A percentile compares a stretch with the other conserved stretches of the same genome.
phyloP scores from a whole-genome alignment of 2,329 filamentous ascomycete species.

The Diaporthe vaccinii region DNA sequence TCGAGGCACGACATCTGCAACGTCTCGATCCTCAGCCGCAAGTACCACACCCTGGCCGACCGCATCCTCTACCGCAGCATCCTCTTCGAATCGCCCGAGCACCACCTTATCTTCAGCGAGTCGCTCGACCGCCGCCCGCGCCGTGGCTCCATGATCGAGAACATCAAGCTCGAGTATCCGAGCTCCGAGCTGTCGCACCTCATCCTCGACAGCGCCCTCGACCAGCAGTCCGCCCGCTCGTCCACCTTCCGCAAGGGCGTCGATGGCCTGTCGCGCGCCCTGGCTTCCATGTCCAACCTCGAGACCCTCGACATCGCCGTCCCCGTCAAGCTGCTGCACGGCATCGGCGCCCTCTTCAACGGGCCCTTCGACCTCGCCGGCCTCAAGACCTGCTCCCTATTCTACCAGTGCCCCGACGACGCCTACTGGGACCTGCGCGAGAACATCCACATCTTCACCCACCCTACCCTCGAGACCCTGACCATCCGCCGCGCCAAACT shows the following conservation, averaged over 20 bases:
- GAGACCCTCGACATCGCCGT: conserved; percentile 61
- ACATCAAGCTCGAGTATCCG: conserved; percentile 61
- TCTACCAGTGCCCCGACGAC: conserved; percentile 59
- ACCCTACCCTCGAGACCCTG: conserved; percentile 62
- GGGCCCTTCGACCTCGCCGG: conserved; percentile 64
- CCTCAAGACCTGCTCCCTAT: conserved; percentile 60
- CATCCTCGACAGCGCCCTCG: conserved; percentile 54
- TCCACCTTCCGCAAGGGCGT: conserved; percentile 52
- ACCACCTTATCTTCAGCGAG: conserved; percentile 63
- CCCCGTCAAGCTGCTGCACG: conserved; percentile 57
- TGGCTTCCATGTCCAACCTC: conserved; percentile 64
- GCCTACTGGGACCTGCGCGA: conserved; percentile 65
- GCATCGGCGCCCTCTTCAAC: conserved; percentile 64
- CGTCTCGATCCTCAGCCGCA: conserved; percentile 58
- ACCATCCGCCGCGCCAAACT: conserved; percentile 60
- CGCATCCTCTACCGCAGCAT: conserved; percentile 62
- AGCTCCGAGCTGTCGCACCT: conserved; percentile 58
- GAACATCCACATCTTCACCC: conserved; percentile 65
- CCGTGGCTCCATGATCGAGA: conserved; percentile 61
- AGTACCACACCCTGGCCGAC: conserved; percentile 60
- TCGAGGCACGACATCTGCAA: conserved; percentile 57
- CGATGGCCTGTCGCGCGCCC: conserved; percentile 60
- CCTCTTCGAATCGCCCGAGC: conserved; percentile 60
- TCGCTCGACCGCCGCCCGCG: conserved; percentile 60
- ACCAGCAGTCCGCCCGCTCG: conserved; percentile 43